Evolutionary conservation across 306 rosid species (phyloP).

Genomic region (Cucumis hystrix): DNA sequence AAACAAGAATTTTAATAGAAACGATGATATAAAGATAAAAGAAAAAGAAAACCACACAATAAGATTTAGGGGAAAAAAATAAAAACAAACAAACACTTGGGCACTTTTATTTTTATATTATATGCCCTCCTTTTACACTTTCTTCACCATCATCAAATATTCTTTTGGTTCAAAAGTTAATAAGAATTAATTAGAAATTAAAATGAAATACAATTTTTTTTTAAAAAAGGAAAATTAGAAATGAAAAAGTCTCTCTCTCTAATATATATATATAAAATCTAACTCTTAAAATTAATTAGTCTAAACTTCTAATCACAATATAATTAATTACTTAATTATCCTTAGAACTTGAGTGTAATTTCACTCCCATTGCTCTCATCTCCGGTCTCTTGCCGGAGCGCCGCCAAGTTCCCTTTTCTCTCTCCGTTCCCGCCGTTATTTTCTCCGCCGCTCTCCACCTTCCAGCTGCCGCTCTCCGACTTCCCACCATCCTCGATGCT

Average conservation of each 20-base stretch:
- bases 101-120: conserved; percentile 1
- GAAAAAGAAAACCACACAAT: neutral
- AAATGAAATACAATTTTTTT: neutral
- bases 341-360: conserved; percentile 72
- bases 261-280: neutral
- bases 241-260: neutral
- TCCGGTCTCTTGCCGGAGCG: conserved; percentile 22
- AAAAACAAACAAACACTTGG: neutral
- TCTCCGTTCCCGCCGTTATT: conserved; percentile 36
- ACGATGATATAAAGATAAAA: neutral
- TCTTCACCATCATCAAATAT: neutral
- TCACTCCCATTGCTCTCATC: conserved; percentile 68
- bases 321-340: conserved; percentile 1
- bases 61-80: neutral
- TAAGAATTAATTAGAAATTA: neutral
- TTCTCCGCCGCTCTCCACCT: conserved; percentile 65
- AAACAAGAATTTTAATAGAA: neutral
- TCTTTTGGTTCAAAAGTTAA: conserved; percentile 5
- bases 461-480: conserved; percentile 96
- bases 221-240: neutral
- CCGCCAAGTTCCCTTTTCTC: conserved; percentile 36
- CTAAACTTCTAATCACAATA: conserved; percentile 25
- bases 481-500: conserved; percentile 94
- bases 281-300: conserved; percentile 3
- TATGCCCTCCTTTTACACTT: neutral